Evolutionary conservation across 2,329 filamentous ascomycete genomes (phyloP), one percentile per base, ranked within the genome.

Genomic region (Epichloe amarillans): DNA sequence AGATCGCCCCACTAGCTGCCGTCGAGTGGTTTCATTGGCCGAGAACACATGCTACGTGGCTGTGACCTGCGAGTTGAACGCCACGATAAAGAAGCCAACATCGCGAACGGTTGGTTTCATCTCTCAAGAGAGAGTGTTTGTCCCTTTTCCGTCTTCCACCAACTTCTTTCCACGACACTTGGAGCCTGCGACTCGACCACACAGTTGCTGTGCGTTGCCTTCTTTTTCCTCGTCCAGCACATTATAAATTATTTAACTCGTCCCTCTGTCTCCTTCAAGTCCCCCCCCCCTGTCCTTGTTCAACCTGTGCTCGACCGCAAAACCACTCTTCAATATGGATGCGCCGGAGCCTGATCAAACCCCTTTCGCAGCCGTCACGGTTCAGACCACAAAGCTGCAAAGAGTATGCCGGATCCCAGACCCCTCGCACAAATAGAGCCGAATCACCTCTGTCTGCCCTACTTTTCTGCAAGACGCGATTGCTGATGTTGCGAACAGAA

Each of bases 331-430:
- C 59, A 67, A 58, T 50, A 95, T 95, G 90, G 88, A 96, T 73
- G 82, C 82, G 62, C 78, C 83, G 55, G 88, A 95, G 73, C 84
- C 88, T 56, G 88, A 95, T 47, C 81, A 86, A 72, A 95, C 88
- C 69, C 88, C 90, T 72, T 96, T 95, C 72, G 86, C 84, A 64
- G 86, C 88, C 57, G 88, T 96, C 64, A 86, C 82, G 61, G 82
- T 86, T 65, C 91, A 96, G 62, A 95, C 89, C 19, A 84, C 82
- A 49, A 83, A 76, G 64, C 71, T 86, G 59, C 77, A 82, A 69
- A 78, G 83, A 70, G 86, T 90, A 71, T 61, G 72, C 51, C n/a
- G 33, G 43, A 37, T 21, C 21, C n/a, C 53, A 42, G 15, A 26
- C 3, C 26, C 45, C 7, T 19, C 39, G 10, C 33, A 11, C 2